Conservation (phyloP, 805 yeast genomes). For the Dipodascus geniculatus region DNA sequence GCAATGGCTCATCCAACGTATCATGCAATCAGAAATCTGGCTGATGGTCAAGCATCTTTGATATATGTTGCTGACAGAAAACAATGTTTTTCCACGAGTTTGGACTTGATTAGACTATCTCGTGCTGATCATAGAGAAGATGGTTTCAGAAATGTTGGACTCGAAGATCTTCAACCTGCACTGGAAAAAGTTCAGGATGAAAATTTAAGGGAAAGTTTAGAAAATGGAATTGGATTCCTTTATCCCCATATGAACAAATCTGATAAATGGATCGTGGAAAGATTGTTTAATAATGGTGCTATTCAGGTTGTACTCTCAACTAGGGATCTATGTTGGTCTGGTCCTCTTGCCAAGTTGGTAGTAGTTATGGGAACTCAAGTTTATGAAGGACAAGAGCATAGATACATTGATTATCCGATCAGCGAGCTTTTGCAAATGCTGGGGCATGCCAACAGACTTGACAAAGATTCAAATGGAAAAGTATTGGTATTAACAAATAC, state of each 20-base stretch:
- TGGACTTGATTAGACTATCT: conserved; percentile 32
- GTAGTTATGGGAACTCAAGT: conserved; percentile 59
- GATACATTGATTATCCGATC: conserved; percentile 57
- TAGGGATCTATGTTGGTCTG: conserved; percentile 38
- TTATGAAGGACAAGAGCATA: conserved; percentile 63
- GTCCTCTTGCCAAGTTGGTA: conserved; percentile 44
- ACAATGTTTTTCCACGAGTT: conserved; percentile 41
- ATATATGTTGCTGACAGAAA: conserved; percentile 50
- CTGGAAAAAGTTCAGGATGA: conserved; percentile 37
- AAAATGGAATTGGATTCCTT: conserved; percentile 52
- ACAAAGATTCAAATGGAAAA: conserved; percentile 14
- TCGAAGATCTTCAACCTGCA: conserved; percentile 29
- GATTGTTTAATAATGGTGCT: conserved; percentile 37
- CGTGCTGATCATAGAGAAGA: conserved; percentile 26
- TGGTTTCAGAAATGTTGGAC: conserved; percentile 32
- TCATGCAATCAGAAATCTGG: conserved; percentile 28
- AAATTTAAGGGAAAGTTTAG: conserved; percentile 32
- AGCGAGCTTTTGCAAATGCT: conserved; percentile 31
- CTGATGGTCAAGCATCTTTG: conserved; percentile 25
- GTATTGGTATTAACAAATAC: conserved; percentile 48
- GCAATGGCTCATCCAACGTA: conserved; percentile 40
- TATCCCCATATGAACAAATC: conserved; percentile 43
- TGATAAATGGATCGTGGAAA: conserved; percentile 47
- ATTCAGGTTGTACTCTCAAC: conserved; percentile 51
- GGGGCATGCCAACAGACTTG: conserved; percentile 15